Conservation (phyloP, 2,329 filamentous ascomycete species). For the Aspergillus sp. region DNA sequence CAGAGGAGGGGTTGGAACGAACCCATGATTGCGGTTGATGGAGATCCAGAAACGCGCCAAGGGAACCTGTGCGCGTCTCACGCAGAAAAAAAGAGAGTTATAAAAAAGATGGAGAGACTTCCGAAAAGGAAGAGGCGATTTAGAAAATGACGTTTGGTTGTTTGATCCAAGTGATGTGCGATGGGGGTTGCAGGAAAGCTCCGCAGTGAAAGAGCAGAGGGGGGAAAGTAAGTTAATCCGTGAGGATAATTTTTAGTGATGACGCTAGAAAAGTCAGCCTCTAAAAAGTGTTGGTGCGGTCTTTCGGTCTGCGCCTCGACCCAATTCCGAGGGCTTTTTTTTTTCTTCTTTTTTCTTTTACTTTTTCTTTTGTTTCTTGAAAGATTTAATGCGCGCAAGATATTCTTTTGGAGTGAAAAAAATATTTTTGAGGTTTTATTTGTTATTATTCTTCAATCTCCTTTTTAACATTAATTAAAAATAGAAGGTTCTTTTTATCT, state of each 20-base stretch:
- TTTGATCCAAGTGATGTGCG: constrained; percentile 14
- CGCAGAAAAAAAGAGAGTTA: constrained; percentile 22
- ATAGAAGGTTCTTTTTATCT: not conserved
- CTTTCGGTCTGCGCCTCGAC: constrained; percentile 19
- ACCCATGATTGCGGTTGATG: constrained; percentile 61
- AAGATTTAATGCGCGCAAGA: not conserved
- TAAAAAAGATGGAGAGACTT: constrained; percentile 16
- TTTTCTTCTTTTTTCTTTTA: constrained; percentile 6
- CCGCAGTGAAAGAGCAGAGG: constrained; percentile 25
- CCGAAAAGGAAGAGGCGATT: constrained; percentile 19
- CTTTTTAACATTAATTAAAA: not conserved
- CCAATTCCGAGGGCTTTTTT: constrained; percentile 23
- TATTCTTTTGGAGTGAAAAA: not conserved
- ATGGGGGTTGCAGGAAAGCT: constrained; percentile 23
- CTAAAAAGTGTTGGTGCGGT: constrained; percentile 30
- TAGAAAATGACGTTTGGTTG: constrained; percentile 18
- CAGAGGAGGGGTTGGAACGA: constrained; percentile 27
- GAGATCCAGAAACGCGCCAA: constrained; percentile 40
- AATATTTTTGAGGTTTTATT: too few species aligned
- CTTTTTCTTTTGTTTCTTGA: not conserved
- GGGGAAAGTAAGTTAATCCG: constrained; percentile 38
- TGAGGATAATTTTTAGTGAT: constrained; percentile 44
- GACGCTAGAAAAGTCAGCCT: constrained; percentile 43
- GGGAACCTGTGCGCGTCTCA: constrained; percentile 42
- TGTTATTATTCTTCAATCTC: not conserved